These are phyloP conservation scores for Protomyces arabidopsidicola DNA, from an alignment of 1,139 yeast species.

Conservation along the genomic window DNA sequence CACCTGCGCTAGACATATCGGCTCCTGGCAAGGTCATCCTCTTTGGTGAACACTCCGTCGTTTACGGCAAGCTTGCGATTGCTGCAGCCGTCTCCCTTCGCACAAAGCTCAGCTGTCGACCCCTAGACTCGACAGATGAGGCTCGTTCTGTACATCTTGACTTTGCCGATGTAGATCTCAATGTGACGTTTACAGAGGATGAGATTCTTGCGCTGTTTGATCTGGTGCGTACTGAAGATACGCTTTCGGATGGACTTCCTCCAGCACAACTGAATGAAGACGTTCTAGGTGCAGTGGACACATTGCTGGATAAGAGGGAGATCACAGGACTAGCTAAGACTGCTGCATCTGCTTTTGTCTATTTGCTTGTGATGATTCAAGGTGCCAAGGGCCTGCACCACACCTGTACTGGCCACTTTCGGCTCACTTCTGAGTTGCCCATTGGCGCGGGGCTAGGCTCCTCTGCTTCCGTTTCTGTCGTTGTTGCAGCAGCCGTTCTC, in stretches of 20 bases:
- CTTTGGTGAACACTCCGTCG: slow-evolving; percentile 97
- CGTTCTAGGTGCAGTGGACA: slow-evolving; percentile 49
- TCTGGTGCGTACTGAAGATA: slow-evolving; percentile 45
- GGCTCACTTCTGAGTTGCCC: slow-evolving; percentile 78
- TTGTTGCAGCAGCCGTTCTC: slow-evolving; percentile 72
- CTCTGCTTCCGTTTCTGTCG: slow-evolving; percentile 84
- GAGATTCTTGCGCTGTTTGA: background rate
- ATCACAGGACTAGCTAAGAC: slow-evolving; percentile 40
- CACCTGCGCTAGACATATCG: slow-evolving; percentile 47
- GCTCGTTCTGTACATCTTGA: slow-evolving; percentile 50
- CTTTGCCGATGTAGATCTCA: slow-evolving; percentile 75
- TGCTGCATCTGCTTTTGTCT: slow-evolving; percentile 83
- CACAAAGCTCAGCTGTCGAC: slow-evolving; percentile 63
- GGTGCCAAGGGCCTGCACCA: slow-evolving; percentile 44
- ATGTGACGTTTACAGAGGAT: slow-evolving; percentile 38
- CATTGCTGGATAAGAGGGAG: slow-evolving; percentile 41
- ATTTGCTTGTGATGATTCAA: slow-evolving; percentile 56
- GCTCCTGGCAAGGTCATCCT: slow-evolving; percentile 97
- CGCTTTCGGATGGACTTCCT: slow-evolving; percentile 29
- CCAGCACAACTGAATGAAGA: slow-evolving; percentile 55
- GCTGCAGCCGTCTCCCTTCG: slow-evolving; percentile 83
- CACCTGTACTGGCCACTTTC: slow-evolving; percentile 51
- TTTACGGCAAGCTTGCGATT: slow-evolving; percentile 83
- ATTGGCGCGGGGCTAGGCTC: slow-evolving; percentile 98
- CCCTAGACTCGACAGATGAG: slow-evolving; percentile 38